Conservation (phyloP, 257 asterid genomes). For the Cruciata laevipes region DNA sequence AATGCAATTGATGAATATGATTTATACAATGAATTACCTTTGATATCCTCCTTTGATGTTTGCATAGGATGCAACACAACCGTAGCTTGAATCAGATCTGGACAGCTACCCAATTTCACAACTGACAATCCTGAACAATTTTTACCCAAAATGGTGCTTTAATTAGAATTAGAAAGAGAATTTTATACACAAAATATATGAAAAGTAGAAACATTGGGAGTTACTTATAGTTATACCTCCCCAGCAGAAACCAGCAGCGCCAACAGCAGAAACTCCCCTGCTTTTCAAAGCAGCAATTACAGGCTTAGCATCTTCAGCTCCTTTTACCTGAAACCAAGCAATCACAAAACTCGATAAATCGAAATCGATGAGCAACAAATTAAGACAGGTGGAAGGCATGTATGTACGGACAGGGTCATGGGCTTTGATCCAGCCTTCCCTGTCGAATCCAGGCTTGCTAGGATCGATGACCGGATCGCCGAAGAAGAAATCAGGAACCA, state of each 20-base stretch:
- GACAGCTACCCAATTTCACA: constrained; percentile 39
- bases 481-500: constrained; percentile 58
- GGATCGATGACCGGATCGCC: constrained; percentile 43
- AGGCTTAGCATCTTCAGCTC: constrained; percentile 51
- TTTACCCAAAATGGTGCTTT: too few species aligned
- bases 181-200: too few species aligned
- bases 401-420: constrained; percentile 42
- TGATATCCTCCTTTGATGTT: constrained; percentile 45
- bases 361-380: neutral
- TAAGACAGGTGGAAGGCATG: neutral
- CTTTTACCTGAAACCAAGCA: constrained; percentile 31
- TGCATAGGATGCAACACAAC: constrained; percentile 61
- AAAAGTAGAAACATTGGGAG: too few species aligned
- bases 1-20: too few species aligned
- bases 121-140: constrained; percentile 36
- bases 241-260: constrained; percentile 74
- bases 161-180: too few species aligned
- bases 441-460: constrained; percentile 5
- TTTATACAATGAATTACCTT: constrained; percentile 25
- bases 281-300: constrained; percentile 40
- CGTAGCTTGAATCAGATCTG: constrained; percentile 46
- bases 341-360: neutral
- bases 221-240: constrained; percentile 46
- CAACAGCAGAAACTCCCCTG: constrained; percentile 42
- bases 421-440: constrained; percentile 32